phyloP scores from a whole-genome alignment of 139 green algal genomes.

The Chlorella vulgaris region DNA sequence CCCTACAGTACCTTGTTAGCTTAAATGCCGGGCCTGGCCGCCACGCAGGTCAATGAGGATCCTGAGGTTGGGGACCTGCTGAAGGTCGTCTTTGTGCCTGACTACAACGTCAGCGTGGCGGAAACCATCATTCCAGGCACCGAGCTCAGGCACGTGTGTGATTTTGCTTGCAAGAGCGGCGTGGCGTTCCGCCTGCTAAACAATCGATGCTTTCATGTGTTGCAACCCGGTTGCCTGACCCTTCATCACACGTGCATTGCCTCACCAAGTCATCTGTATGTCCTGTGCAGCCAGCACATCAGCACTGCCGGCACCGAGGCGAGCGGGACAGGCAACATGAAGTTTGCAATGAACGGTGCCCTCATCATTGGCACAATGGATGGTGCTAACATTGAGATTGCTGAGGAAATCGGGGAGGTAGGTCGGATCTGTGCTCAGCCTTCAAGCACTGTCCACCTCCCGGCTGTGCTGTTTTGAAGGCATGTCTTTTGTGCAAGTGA shows the following conservation, averaged over 20 bases:
- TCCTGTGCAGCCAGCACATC: constrained; percentile 96
- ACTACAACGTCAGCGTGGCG: constrained; percentile 98
- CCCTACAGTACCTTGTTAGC: no score
- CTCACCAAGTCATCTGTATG: neutral
- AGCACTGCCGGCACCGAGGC: constrained; percentile 96
- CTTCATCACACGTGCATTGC: neutral
- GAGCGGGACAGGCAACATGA: constrained; percentile 98
- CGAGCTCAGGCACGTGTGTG: constrained; percentile 67
- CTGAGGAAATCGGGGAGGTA: constrained; percentile 56
- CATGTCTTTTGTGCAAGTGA: no score
- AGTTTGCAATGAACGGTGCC: constrained; percentile 99
- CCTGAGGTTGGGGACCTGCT: constrained; percentile 93
- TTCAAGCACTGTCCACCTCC: neutral
- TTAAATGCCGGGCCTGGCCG: neutral
- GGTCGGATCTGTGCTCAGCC: neutral
- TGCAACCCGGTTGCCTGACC: no score
- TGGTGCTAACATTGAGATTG: constrained; percentile 99
- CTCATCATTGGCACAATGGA: constrained; percentile 97
- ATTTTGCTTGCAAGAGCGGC: no score
- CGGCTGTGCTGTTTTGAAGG: no score
- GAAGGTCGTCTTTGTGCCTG: constrained; percentile 93
- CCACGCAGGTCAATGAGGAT: constrained; percentile 83
- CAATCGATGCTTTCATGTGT: no score
- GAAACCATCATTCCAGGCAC: constrained; percentile 91
- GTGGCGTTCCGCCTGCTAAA: no score